Base-by-base conservation (phyloP, 2,329 filamentous ascomycete genomes). In the Microdochium paspali region DNA sequence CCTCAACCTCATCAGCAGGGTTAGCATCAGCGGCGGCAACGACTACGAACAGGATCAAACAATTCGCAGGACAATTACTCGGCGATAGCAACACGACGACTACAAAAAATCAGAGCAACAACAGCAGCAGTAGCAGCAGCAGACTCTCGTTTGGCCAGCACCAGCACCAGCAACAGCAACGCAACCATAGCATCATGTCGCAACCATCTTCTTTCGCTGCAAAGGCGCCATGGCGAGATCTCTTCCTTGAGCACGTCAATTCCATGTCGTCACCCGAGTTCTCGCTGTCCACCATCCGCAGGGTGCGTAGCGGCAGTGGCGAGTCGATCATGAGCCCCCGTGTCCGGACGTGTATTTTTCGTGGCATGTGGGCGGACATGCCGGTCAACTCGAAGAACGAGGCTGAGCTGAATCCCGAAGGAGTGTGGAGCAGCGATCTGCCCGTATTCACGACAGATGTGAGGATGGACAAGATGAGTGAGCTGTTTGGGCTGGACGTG, bases 371-470 rank as follows among this genome's bases (percentile, higher is more conserved):
- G 80, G 83, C 82, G 1, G 74, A 77, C 47, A 71, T 95, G 1
- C 83, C 85, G 3, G 73, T 72, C 46, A 87, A 90, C 66, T 77
- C 80, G 40, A 80, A 83, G 63, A 91, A 93, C 65, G 69, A 79
- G 28, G 85, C 87, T 3, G 73, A 80, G 52, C 72, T 73, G 52
- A 96, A 96, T 63, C 82, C 86, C 4, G 55, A 68, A 6, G 67
- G 79, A 24, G 44, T 65, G 1, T 95, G 79, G 61, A 82, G 86
- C 58, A 88, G 80, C 56, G 90, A 97, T 54, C 70, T 91, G 56
- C 77, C 85, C 3, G 84, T 85, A 1, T 84, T 96, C 59, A 95
- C 91, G 1, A 95, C 90, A 0, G 93, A 97, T 64, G 80, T 79
- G 9, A 80, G 91, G 43, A 95, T 94, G 88, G 77, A 82, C 50